Base-by-base conservation (phyloP, 768 basidiomycete genomes). In the Macrocybe gigantea region DNA sequence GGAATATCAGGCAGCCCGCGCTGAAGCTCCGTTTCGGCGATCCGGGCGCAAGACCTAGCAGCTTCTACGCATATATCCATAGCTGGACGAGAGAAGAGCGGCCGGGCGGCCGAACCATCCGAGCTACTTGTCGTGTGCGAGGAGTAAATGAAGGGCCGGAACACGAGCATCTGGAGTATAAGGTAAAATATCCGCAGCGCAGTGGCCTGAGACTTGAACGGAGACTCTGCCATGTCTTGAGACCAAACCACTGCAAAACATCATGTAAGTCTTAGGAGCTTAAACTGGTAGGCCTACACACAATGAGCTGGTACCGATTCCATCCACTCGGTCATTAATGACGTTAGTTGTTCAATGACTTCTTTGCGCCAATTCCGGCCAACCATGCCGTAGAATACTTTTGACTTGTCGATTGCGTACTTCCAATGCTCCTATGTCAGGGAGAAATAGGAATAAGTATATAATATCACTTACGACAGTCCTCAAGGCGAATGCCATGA, bases 371-470 rank as follows among this genome's bases (percentile, higher is more conserved):
- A 80, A 48, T 74, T 70, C 48, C 71, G 66, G 30, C 75, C 72
- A 38, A 77, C 72, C 49, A 77, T 65, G 33, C 78, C 81, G 22
- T 74, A 62, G 34, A 78, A 66, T 12, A 79, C 63, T 53, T 81
- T 80, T 14, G 77, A 70, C 61, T 78, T 82, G 64, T 88, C 79
- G 52, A 88, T 78, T 7, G 82, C 78, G 68, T 92, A 91, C 86
- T 85, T 57, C 22, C 22, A 22, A 22, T 44, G 13, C 34, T 33
- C 29, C 0, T 40, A 41, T 29, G 46, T 30, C 44, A 13, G 37
- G 53, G 7, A 40, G 13, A 39, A 22, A 32, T 30, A 31, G 7
- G 12, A 41, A 40, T 47, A n/a, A 33, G 45, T 4, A 48, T 45
- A 45, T 44, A 34, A 32, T 46, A 46, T 40, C 53, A 55, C 79